Evolutionary conservation across 352 stramenopile species (phyloP), one percentile per base, ranked within the genome.

Genomic region (Phytophthora pisi): DNA sequence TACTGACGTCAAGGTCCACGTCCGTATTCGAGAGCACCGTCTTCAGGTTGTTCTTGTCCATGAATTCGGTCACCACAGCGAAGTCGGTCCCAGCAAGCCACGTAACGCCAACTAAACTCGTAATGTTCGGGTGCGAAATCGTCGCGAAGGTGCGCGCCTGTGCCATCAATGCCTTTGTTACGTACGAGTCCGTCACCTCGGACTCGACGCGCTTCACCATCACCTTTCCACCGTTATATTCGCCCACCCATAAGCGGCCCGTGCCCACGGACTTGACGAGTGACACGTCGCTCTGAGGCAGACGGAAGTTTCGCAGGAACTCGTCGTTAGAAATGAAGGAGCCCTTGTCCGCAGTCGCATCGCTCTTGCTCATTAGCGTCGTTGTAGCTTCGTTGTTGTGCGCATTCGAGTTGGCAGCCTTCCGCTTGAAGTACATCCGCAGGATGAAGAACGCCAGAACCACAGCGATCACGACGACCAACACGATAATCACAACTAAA

Each of bases 21-120:
- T 91, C 74, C 0, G 68, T 61, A 50, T 90, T 86, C 20, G 76
- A 60, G 15, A 92, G 78, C 57, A 95, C 66, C 1, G 75, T 73
- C 54, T 77, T 79, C 20, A 94, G 50, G 45, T 84, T 91, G 51
- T 82, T 81, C 61, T 90, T 91, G 40, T 87, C 79, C 78, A 91
- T 81, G 58, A 87, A 95, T 68, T 95, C 84, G 3, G 81, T 79
- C 28, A 95, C 77, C 16, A 91, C 73, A 5, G 80, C 77, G 40
- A 92, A 93, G 66, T 95, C 86, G n/a, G 83, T 91, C 13, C 85
- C 84, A 24, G 80, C 78, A 26, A 95, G 53, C 82, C 79, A 92
- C 11, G 82, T 88, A 7, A 93, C 81, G 9, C 86, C 86, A 18
- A 90, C 61, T 15, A 93, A 58, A 23, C 57, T 81, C 20, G 90